These are phyloP conservation scores for Pleurotus platypus DNA, from an alignment of 768 basidiomycete genomes.

Conservation along the genomic window DNA sequence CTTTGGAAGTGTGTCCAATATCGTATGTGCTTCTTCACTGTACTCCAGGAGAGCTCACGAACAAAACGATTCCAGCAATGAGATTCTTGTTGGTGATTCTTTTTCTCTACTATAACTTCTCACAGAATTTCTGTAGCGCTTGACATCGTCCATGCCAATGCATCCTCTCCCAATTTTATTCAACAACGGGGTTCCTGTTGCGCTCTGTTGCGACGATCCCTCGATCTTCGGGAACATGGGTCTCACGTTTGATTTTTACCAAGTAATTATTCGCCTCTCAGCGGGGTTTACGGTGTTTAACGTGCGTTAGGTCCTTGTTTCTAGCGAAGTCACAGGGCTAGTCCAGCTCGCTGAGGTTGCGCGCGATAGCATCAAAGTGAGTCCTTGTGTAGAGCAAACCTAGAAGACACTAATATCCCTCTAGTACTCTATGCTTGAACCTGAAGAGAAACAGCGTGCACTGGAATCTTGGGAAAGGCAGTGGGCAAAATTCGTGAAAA, in stretches of 20 bases:
- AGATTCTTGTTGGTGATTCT: slow-evolving; percentile 52
- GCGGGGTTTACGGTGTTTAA: background rate
- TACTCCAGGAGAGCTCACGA: background rate
- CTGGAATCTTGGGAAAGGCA: slow-evolving; percentile 40
- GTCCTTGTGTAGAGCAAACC: background rate
- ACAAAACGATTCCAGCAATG: slow-evolving; percentile 44
- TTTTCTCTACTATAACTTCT: background rate
- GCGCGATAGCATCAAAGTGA: slow-evolving; percentile 61
- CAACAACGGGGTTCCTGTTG: slow-evolving; percentile 71
- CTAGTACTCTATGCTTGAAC: slow-evolving; percentile 51
- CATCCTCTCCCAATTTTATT: slow-evolving; percentile 72
- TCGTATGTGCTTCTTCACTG: slow-evolving; percentile 48
- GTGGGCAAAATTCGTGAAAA: slow-evolving; percentile 46
- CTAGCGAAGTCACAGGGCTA: slow-evolving; percentile 65
- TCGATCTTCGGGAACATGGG: slow-evolving; percentile 77
- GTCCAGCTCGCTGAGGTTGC: slow-evolving; percentile 60
- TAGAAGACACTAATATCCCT: background rate
- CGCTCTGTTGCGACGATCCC: slow-evolving; percentile 73
- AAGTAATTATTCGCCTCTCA: slow-evolving; percentile 35
- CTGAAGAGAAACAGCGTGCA: slow-evolving; percentile 41
- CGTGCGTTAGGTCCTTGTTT: slow-evolving; percentile 49
- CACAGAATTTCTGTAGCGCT: slow-evolving; percentile 37
- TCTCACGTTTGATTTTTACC: slow-evolving; percentile 75
- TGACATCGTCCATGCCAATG: slow-evolving; percentile 77
- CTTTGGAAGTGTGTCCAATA: slow-evolving; percentile 76